Conservation (phyloP, 345 rosid species). For the Salix caprea region DNA sequence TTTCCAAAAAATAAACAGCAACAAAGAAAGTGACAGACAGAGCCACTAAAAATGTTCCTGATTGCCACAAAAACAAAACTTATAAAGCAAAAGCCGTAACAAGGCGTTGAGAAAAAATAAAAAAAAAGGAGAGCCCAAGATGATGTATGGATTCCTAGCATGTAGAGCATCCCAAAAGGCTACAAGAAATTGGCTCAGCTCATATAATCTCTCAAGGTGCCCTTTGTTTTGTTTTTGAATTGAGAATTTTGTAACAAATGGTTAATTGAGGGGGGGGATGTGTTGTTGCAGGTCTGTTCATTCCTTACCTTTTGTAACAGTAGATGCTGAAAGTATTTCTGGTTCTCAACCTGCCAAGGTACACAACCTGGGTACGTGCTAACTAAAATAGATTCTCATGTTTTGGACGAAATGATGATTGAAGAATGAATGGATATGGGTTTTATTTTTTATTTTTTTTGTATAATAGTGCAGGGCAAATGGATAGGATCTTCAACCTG, state of each 20-base stretch:
- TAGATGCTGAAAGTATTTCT: constrained; percentile 75
- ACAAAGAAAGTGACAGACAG: too few relatives aligned
- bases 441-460: not conserved
- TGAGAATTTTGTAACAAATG: not conserved
- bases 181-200: constrained; percentile 19
- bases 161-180: constrained; percentile 38
- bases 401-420: not conserved
- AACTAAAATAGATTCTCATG: not conserved
- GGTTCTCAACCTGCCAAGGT: constrained; percentile 87
- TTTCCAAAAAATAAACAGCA: too few relatives aligned
- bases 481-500: constrained; percentile 67
- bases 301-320: constrained; percentile 76
- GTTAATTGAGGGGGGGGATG: not conserved
- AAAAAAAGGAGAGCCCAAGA: not conserved
- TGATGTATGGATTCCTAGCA: constrained; percentile 45
- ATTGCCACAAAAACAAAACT: too few relatives aligned
- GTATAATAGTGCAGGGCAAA: constrained; percentile 74
- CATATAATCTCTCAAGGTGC: constrained; percentile 45
- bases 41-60: too few relatives aligned
- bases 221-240: constrained; percentile 1
- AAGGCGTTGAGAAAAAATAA: not conserved
- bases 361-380: constrained; percentile 64
- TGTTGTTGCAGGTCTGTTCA: constrained; percentile 49
- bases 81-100: too few relatives aligned
- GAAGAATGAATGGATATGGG: constrained; percentile 11